Base-by-base conservation (phyloP, 1,284 basidiomycete species). In the Cronartium ribicola region DNA sequence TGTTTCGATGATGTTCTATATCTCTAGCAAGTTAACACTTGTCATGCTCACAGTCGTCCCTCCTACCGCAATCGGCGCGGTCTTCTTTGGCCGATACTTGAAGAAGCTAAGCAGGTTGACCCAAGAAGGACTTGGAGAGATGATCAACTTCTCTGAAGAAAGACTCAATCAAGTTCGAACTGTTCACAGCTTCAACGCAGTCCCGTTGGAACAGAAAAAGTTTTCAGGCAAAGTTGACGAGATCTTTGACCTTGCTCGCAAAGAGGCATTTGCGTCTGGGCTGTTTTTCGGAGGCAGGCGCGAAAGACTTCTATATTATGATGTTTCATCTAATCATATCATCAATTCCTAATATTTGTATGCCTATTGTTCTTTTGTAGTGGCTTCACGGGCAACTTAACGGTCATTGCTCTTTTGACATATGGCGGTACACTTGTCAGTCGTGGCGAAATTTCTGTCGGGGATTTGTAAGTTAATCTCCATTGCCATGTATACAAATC, bases 11-110 rank as follows among this genome's bases (percentile, higher is more conserved):
- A 98, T 98, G 95, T 89, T 98, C 78, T 94, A 90, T 83, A 88
- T 98, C 76, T 97, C 94, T 0, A 90, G 92, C 0, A 89, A 89
- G 71, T 83, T 98, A 75, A 97, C 95, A 0, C 81, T 91, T 64
- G 85, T 98, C 76, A 98, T 98, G 95, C 86, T 98, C 76, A 87
- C 88, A 22, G 88, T 97, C 67, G 94, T 98, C 0, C 96, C 95
- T 5, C 95, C 95, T 0, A 89, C 98, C 8, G 95, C 94, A 6
- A 85, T 98, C 74, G 94, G 93, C 76, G 94, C 94, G 61, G 94
- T 98, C 17, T 92, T 94, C 81, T 98, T 98, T 80, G 95, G 95
- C 74, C 87, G 93, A 13, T 98, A 97, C 82, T 83, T 98, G 65
- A 94, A 95, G 79, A 89, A 89, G 77, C 85, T 98, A 3, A 94